A percentile compares a stretch with the other conserved stretches of the same genome.
Conservation (phyloP, 2,329 filamentous ascomycete species). For the Xylaria sp. region DNA sequence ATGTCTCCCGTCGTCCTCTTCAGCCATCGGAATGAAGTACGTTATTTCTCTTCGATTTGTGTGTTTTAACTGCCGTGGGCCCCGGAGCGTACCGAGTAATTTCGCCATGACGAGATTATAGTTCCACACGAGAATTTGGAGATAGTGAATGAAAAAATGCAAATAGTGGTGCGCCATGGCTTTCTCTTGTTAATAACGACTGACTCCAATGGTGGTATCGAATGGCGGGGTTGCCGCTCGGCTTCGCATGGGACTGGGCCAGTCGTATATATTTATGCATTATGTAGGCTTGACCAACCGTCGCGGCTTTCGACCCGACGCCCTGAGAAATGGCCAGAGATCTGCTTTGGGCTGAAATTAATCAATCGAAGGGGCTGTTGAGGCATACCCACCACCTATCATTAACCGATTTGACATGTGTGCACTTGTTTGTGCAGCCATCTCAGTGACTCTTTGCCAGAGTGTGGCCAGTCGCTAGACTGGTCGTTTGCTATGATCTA, state of each 20-base stretch:
- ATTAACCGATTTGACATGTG: slow-evolving; percentile 11
- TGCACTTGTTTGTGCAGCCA: slow-evolving; percentile 3
- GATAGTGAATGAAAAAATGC: slow-evolving; percentile 9
- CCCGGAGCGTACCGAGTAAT: slow-evolving; percentile 5
- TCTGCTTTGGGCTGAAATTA: slow-evolving; percentile 25
- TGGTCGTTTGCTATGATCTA: slow-evolving; percentile 1
- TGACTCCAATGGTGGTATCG: not conserved
- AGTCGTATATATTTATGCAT: slow-evolving; percentile 22
- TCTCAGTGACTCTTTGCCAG: not conserved
- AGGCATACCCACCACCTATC: slow-evolving; percentile 12
- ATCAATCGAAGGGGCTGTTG: slow-evolving; percentile 5
- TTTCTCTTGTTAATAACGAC: not conserved
- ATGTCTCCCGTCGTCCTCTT: slow-evolving; percentile 17
- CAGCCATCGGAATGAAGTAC: slow-evolving; percentile 13
- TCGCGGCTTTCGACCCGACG: slow-evolving; percentile 17
- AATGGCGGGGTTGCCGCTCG: slow-evolving; percentile 10
- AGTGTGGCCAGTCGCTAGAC: not conserved
- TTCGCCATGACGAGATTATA: slow-evolving; percentile 18
- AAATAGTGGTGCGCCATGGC: slow-evolving; percentile 19
- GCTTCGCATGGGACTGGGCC: slow-evolving; percentile 19
- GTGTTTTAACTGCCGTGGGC: not conserved
- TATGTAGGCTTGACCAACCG: slow-evolving; percentile 8
- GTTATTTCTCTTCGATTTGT: slow-evolving; percentile 8
- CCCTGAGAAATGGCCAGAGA: not conserved
- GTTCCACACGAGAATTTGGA: slow-evolving; percentile 16